phyloP scores from a whole-genome alignment of 2,329 filamentous ascomycete species.

The Diaporthe citriasiana region DNA sequence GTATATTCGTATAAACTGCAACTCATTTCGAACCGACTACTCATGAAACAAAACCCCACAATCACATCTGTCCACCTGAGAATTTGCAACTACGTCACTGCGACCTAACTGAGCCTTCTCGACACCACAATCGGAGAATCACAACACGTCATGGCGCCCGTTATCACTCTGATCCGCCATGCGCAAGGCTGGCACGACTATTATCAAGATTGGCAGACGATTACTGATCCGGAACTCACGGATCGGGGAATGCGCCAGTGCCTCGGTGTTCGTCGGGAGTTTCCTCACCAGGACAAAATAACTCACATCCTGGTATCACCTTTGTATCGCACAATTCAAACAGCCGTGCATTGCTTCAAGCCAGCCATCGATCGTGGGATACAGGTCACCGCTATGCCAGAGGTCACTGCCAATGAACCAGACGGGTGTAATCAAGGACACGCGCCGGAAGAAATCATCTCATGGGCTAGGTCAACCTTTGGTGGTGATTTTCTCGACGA shows the following conservation, averaged over 20 bases:
- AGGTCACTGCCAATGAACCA: background rate
- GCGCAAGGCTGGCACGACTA: background rate
- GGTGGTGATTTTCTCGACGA: background rate
- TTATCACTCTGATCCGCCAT: background rate
- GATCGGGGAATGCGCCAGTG: background rate
- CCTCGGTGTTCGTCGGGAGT: background rate
- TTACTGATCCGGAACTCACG: background rate
- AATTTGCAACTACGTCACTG: background rate
- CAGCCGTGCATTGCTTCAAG: background rate
- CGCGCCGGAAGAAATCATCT: background rate
- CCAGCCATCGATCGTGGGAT: background rate
- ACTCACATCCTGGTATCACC: conserved; percentile 12
- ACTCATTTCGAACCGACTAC: too few relatives aligned
- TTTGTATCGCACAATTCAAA: conserved; percentile 8
- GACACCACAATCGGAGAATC: background rate
- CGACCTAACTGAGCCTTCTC: background rate
- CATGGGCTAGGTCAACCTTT: background rate
- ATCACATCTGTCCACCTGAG: background rate
- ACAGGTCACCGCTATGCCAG: background rate
- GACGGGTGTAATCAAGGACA: conserved; percentile 3
- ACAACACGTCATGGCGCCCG: background rate
- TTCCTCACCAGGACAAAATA: background rate
- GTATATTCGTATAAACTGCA: background rate
- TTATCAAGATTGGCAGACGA: background rate
- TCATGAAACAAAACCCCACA: background rate